Evolutionary conservation across 768 basidiomycete genomes (phyloP).

Genomic region (Collybia nuda): DNA sequence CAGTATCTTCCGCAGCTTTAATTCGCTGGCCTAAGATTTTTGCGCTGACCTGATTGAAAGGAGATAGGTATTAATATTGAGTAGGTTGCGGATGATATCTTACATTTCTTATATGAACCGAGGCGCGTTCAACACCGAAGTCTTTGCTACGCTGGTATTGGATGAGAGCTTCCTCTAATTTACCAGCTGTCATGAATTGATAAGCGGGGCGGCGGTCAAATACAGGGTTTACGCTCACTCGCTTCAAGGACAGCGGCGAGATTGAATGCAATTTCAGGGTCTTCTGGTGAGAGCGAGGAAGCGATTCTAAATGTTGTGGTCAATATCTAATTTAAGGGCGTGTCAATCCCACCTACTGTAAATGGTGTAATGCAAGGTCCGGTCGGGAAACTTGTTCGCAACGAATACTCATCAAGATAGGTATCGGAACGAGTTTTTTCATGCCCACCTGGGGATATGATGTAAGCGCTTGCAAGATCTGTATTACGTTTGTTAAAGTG

Average conservation of each 20-base stretch:
- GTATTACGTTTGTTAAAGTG: constrained; percentile 17
- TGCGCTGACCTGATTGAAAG: constrained; percentile 63
- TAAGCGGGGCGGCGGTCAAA: constrained; percentile 20
- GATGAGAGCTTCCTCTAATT: constrained; percentile 76
- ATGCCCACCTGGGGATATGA: constrained; percentile 59
- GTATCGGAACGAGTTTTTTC: constrained; percentile 5
- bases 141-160: constrained; percentile 81
- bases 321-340: constrained; percentile 26
- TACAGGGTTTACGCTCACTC: constrained; percentile 45
- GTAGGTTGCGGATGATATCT: constrained; percentile 15
- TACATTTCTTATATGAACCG: constrained; percentile 83
- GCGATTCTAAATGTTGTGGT: constrained; percentile 61
- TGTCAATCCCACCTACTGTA: constrained; percentile 52
- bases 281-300: constrained; percentile 79
- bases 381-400: constrained; percentile 61
- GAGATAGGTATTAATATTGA: constrained; percentile 14
- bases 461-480: constrained; percentile 91
- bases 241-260: constrained; percentile 90
- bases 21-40: constrained; percentile 71
- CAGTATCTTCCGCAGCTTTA: constrained; percentile 42
- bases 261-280: constrained; percentile 91
- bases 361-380: constrained; percentile 84
- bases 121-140: constrained; percentile 79
- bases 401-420: constrained; percentile 4
- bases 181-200: constrained; percentile 53